Base-by-base conservation (phyloP, 176 grass and related monocot genomes). In the Oryza australiensis region DNA sequence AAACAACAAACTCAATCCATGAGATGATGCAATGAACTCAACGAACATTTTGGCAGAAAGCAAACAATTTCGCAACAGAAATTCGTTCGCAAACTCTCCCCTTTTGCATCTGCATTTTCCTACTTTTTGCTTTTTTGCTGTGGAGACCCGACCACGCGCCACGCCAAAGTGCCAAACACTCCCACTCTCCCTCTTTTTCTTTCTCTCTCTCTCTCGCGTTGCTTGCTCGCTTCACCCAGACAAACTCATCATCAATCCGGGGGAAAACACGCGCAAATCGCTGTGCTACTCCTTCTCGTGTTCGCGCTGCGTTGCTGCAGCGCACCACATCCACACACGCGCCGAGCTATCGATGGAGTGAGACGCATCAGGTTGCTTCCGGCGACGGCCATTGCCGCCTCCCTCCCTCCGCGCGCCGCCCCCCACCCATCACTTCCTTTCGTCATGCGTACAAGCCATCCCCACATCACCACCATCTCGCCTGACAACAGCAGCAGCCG, bases 401-500 rank as follows among this genome's bases (percentile, higher is more conserved):
- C 35, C 38, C 88, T 55, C 49, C 49, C 49, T 55, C 49, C 51
- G 22, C 71, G 82, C 45, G 79, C n/a, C 37, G 49, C 46, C 79
- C 7, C 70, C 42, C 48, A 1, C 71, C 57, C 48, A 32, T 38
- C 78, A 2, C 45, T 7, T 13, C 37, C 26, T 53, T 92, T 79
- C 86, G 71, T 90, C 80, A 97, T 90, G 92, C 94, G 94, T 97
- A 87, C 94, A 97, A 92, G 92, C 82, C 77, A 92, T 92, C 82
- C 62, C 80, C 83, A 92, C 79, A 77, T 72, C 74, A 6, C 24
- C 77, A 1, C 35, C 48, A 34, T 62, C 66, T 67, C 35, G 37
- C 81, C 65, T 84, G 87, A 75, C 88, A 83, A 68, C 75, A 70
- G 13, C 41, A 66, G 12, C 24, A n/a, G 37, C 24, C 10, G 59